Evolutionary conservation across 495 filamentous ascomycete species (phyloP).

Genomic region (Mytilinidion resinicola): DNA sequence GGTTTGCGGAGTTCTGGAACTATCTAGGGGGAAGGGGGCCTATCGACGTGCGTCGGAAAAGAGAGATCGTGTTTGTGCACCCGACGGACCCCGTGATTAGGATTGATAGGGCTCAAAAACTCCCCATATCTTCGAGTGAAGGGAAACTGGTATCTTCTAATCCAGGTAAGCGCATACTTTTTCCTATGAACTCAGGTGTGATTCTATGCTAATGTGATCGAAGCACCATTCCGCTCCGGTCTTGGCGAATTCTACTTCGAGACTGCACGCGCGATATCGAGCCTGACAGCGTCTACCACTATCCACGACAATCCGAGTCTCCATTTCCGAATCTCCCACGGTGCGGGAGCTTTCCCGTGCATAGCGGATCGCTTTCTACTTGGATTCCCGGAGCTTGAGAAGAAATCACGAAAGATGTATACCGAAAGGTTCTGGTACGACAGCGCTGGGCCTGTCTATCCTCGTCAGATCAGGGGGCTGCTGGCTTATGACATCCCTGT

Average conservation of each 20-base stretch:
- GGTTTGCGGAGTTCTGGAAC: conserved; percentile 20
- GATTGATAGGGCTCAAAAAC: neutral
- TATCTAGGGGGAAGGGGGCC: conserved; percentile 13
- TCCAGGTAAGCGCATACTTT: conserved; percentile 16
- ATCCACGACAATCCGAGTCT: conserved; percentile 26
- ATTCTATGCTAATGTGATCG: neutral
- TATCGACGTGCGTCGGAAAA: neutral
- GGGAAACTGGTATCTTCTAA: conserved; percentile 20
- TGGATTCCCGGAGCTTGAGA: conserved; percentile 17
- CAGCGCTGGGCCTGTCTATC: conserved; percentile 27
- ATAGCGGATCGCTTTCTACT: conserved; percentile 28
- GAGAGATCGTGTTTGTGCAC: conserved; percentile 27
- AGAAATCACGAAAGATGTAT: conserved; percentile 18
- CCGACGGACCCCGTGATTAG: conserved; percentile 25
- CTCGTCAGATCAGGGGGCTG: conserved; percentile 26
- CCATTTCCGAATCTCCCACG: conserved; percentile 26
- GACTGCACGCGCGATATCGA: conserved; percentile 26
- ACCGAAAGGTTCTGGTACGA: conserved; percentile 28
- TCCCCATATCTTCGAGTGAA: no score
- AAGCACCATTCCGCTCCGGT: conserved; percentile 24
- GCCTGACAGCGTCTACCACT: conserved; percentile 23
- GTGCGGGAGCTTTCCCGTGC: conserved; percentile 27
- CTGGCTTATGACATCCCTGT: conserved; percentile 24
- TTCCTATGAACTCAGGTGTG: neutral
- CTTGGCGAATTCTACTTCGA: conserved; percentile 32